Evolutionary conservation across 306 rosid genomes (phyloP).

Genomic region (Casuarina cunninghamiana): DNA sequence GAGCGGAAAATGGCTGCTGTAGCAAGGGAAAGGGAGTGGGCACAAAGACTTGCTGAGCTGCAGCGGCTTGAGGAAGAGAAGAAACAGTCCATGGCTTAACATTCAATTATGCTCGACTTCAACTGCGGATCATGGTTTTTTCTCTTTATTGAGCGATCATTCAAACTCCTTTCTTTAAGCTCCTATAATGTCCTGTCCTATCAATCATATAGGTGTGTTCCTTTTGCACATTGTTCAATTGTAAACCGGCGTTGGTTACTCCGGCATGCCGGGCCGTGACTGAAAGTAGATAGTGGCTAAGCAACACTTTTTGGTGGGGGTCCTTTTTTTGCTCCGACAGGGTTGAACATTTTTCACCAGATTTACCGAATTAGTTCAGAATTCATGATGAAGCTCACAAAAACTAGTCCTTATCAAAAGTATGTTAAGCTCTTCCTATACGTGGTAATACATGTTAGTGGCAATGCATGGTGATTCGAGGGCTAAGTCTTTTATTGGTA

Average conservation of each 20-base stretch:
- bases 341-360: no score
- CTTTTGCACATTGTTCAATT: not conserved
- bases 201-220: conserved; percentile 20
- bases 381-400: no score
- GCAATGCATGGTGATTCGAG: not conserved
- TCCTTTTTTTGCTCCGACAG: no score
- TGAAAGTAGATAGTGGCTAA: no score
- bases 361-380: no score
- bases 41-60: conserved; percentile 65
- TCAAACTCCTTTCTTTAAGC: conserved; percentile 1
- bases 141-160: conserved; percentile 13
- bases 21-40: conserved; percentile 83
- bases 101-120: conserved; percentile 13
- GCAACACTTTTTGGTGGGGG: no score
- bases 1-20: conserved; percentile 97
- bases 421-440: not conserved
- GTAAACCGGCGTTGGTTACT: not conserved
- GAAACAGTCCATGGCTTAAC: conserved; percentile 53
- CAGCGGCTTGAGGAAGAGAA: conserved; percentile 69
- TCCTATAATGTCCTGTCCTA: not conserved
- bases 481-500: not conserved
- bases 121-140: conserved; percentile 8
- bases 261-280: no score
- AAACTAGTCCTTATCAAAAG: no score
- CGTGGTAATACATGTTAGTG: not conserved